Conservation (phyloP, 495 filamentous ascomycete species). For the Bacidia rubella region DNA sequence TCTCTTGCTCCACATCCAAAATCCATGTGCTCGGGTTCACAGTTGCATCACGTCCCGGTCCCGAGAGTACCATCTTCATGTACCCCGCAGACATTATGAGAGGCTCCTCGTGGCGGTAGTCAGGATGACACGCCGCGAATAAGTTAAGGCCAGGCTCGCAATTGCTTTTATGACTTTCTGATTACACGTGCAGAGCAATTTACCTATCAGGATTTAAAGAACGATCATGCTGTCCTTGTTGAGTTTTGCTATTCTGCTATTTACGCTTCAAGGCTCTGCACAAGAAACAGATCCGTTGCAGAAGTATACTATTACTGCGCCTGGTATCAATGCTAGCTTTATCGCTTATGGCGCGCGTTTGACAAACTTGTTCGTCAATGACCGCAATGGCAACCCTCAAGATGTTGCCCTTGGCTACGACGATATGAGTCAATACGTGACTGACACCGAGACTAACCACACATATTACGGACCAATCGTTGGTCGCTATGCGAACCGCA, state of each 20-base stretch:
- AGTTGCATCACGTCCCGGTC: background rate
- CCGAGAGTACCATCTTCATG: background rate
- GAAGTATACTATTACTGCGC: constrained; percentile 59
- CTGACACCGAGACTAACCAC: constrained; percentile 50
- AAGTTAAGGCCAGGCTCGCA: too few species aligned
- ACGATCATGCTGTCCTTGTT: background rate
- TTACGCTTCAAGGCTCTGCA: background rate
- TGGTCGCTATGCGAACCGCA: constrained; percentile 75
- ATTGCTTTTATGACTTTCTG: too few species aligned
- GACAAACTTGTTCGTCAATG: constrained; percentile 58
- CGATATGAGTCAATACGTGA: constrained; percentile 55
- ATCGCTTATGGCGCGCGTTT: constrained; percentile 71
- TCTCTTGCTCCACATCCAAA: background rate
- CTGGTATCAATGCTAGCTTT: constrained; percentile 59
- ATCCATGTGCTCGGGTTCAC: background rate
- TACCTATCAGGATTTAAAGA: too few species aligned
- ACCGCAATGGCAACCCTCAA: constrained; percentile 46
- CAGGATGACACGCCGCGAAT: too few species aligned
- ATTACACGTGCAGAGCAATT: too few species aligned
- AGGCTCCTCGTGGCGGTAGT: background rate
- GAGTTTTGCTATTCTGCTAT: background rate
- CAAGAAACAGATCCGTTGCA: constrained; percentile 25
- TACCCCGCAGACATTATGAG: background rate
- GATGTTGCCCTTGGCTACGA: constrained; percentile 73
- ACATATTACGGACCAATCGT: constrained; percentile 67